Evolutionary conservation across 2,329 filamentous ascomycete species (phyloP).

Genomic region (Emmonsiellopsis sp.): DNA sequence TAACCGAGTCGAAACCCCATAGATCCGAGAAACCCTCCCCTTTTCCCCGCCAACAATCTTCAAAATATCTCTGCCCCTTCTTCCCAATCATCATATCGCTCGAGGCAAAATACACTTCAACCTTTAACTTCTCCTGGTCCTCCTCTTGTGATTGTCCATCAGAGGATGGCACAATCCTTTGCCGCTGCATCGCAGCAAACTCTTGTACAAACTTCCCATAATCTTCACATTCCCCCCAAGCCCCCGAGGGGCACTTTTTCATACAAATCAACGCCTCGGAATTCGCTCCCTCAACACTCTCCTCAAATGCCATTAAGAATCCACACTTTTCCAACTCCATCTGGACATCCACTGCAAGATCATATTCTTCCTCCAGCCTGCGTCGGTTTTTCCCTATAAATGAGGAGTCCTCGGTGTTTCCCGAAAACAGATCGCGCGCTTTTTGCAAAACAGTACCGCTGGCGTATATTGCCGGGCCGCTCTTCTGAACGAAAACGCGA

Average conservation of each 20-base stretch:
- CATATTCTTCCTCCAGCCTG: background rate
- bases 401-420: background rate
- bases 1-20: background rate
- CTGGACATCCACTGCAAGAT: background rate
- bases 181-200: background rate
- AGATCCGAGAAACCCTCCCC: background rate
- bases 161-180: background rate
- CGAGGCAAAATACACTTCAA: background rate
- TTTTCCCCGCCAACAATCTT: background rate
- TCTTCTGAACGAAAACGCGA: constrained; percentile 17
- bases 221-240: background rate
- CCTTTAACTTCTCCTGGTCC: background rate
- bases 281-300: background rate
- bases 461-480: constrained; percentile 12
- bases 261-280: background rate
- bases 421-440: background rate
- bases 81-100: background rate
- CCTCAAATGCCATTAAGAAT: background rate
- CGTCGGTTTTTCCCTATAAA: background rate
- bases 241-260: background rate
- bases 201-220: background rate
- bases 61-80: background rate
- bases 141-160: background rate
- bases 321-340: background rate
- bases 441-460: constrained; percentile 11